phyloP scores from a whole-genome alignment of 129 eudicot genomes.

The Chrysanthemum lavandulifolium region DNA sequence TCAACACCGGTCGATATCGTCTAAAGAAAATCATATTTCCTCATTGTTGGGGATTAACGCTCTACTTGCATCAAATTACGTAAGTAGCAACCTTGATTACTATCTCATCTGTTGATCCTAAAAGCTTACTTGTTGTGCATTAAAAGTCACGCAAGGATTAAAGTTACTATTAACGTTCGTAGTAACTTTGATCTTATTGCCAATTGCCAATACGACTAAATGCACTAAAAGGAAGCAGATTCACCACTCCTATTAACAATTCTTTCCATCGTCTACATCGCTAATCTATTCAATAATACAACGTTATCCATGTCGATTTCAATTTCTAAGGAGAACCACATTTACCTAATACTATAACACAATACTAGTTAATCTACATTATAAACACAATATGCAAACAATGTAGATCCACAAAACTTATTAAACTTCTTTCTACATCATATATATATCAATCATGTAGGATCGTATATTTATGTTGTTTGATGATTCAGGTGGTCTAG shows the following conservation, averaged over 20 bases:
- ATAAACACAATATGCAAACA: not conserved
- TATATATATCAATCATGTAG: no score
- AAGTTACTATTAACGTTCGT: not conserved
- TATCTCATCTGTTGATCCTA: no score
- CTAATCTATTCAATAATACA: not conserved
- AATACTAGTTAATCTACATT: no score
- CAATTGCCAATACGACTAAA: not conserved
- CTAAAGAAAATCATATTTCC: no score
- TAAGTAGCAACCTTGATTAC: not conserved
- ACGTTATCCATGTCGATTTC: not conserved
- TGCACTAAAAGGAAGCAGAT: conserved; percentile 16
- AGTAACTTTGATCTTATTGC: not conserved
- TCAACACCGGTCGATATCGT: no score
- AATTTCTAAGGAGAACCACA: conserved; percentile 12
- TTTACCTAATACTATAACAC: not conserved
- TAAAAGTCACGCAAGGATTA: not conserved
- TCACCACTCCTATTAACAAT: not conserved
- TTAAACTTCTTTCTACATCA: no score
- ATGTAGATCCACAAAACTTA: not conserved
- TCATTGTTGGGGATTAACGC: not conserved
- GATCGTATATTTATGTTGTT: no score
- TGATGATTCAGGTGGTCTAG: no score
- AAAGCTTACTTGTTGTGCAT: not conserved
- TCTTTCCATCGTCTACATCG: conserved; percentile 15
- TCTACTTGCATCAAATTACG: not conserved